Evolutionary conservation across 2,329 filamentous ascomycete species (phyloP).

Genomic region (Xylariales sp.): DNA sequence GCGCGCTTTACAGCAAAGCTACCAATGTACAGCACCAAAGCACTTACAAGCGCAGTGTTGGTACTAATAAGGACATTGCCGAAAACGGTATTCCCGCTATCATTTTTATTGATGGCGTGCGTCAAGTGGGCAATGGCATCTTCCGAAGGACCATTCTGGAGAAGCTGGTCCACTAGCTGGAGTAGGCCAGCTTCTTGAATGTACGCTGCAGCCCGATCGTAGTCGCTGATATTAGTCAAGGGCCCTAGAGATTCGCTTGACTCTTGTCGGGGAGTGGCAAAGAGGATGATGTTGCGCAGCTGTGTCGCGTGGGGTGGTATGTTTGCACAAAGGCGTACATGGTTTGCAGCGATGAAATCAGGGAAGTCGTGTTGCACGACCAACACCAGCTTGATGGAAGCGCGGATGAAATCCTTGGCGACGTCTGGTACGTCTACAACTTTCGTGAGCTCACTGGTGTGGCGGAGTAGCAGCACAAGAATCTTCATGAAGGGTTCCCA

Average conservation of each 20-base stretch:
- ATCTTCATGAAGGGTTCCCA: conserved; percentile 74
- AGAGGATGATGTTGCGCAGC: conserved; percentile 81
- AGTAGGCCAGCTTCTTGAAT: conserved; percentile 52
- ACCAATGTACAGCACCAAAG: conserved; percentile 79
- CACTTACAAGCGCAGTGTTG: conserved; percentile 70
- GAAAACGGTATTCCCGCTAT: conserved; percentile 56
- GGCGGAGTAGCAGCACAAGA: conserved; percentile 66
- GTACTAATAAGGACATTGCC: conserved; percentile 65
- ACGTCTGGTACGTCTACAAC: conserved; percentile 62
- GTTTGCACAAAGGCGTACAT: conserved; percentile 73
- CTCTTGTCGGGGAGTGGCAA: conserved; percentile 65
- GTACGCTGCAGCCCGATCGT: conserved; percentile 56
- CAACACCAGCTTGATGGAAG: conserved; percentile 74
- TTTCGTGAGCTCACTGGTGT: conserved; percentile 77
- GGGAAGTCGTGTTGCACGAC: conserved; percentile 92
- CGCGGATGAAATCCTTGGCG: conserved; percentile 80
- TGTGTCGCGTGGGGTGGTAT: conserved; percentile 84
- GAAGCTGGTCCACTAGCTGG: conserved; percentile 54
- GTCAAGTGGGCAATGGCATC: conserved; percentile 74
- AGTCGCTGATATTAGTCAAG: conserved; percentile 67
- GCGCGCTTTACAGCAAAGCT: conserved; percentile 61
- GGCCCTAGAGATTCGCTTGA: conserved; percentile 72
- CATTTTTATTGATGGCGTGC: conserved; percentile 62
- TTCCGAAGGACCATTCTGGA: conserved; percentile 60
- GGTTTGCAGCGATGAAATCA: conserved; percentile 85